Evolutionary conservation across 2,329 filamentous ascomycete genomes (phyloP), one percentile per base, ranked within the genome.

Genomic region (Aspergillus chevalieri): DNA sequence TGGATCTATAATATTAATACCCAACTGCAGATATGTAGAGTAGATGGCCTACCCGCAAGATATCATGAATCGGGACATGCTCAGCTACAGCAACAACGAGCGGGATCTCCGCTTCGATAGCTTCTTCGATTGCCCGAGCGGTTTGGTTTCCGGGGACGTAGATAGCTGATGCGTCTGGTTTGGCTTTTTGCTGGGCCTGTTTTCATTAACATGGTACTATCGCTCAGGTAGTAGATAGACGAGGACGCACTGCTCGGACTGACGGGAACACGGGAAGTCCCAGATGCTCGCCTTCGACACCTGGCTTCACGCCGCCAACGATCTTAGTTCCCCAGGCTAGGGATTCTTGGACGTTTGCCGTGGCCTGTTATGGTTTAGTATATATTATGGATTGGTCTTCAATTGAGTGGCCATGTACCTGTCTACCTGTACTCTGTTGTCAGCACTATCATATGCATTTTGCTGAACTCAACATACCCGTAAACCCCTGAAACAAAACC

Each of bases 81-180:
- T 92, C 87, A 5, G 87, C 86, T 6, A 92, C 87, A 5, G 86
- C 85, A 6, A 90, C 86, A 19, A 91, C 82, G 1, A 91, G 76
- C 0, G 86, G 85, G 0, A 91, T 83, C 61, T 91, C 86, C 0
- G 86, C 86, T 65, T 85, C 86, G 47, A 90, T 87, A 1, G 87
- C 87, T 65, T 91, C 86, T 65, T 88, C 84, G 58, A 92, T 90
- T 0, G 87, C 87, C 22, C 76, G 75, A 0, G 83, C 77, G 1
- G 87, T 87, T 56, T 86, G 81, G 51, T 83, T 80, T n/a, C 87
- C 86, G 1, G 87, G 84, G 2, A 91, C 87, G 57, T 89, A 91
- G 49, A 92, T 86, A 4, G 84, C 86, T 1, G 87, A 89, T 4
- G 86, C 87, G 69, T 90, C 83, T 2, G 87, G 87, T 58, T 83